phyloP scores from a whole-genome alignment of 345 rosid genomes.

The Lepidium aucheri region DNA sequence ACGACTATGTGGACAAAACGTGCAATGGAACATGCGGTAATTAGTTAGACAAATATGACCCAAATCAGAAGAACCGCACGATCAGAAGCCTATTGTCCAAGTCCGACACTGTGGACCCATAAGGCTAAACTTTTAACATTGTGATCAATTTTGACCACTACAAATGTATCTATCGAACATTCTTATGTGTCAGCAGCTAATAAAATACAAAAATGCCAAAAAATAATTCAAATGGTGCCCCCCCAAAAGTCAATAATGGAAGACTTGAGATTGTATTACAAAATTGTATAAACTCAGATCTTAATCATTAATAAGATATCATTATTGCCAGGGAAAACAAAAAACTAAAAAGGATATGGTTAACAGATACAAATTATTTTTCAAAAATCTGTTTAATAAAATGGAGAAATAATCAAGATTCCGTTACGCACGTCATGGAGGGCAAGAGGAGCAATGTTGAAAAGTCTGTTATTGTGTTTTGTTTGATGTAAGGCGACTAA shows the following conservation, averaged over 20 bases:
- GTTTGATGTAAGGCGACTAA: conserved; percentile 18
- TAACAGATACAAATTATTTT: not conserved
- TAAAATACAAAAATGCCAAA: not conserved
- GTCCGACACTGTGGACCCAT: not conserved
- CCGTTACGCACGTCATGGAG: conserved; percentile 13
- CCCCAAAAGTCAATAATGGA: not conserved
- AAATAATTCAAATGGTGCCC: not conserved
- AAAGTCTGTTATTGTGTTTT: conserved; percentile 32
- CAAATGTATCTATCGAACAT: no score
- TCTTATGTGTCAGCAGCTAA: no score
- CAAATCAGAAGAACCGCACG: not conserved
- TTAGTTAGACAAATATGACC: not conserved
- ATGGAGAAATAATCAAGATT: not conserved
- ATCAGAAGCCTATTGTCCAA: not conserved
- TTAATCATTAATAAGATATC: no score
- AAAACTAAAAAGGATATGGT: no score
- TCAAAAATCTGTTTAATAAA: not conserved
- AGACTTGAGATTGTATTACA: not conserved
- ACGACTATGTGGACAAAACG: not conserved
- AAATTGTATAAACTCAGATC: no score
- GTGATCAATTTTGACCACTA: not conserved
- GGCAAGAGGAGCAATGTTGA: conserved; percentile 15
- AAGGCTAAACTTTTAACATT: not conserved
- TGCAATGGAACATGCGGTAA: not conserved
- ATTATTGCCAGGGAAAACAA: no score